Evolutionary conservation across 352 stramenopile species (phyloP), one percentile per base, ranked within the genome.

Genomic region (Pythium phragmitis): DNA sequence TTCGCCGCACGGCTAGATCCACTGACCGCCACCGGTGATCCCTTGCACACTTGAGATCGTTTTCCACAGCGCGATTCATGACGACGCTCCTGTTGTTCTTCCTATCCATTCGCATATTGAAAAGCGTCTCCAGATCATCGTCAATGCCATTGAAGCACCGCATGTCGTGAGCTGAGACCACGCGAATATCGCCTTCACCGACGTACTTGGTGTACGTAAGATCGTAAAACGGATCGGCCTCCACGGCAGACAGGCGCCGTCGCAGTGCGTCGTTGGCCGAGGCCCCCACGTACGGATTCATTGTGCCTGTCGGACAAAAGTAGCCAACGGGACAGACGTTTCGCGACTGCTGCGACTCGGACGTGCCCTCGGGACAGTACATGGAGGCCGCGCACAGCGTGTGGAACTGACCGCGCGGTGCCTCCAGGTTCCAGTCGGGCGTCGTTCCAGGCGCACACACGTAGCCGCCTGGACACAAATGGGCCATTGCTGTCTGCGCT

Each of bases 241-340:
- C 67, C 7, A 81, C 51, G 7, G 63, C 65, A 3, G 72, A 74
- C 3, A 98, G 69, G n/a, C 73, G 60, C 28, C 94, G 77, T 21
- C 78, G 84, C 23, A 98, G 41, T 4, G 82, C 92, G 67, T 99
- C 97, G 64, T 98, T 92, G 2, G 96, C 92, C 3, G 98, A 80
- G 2, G 79, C 72, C 8, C 96, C 96, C 4, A 91, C 65, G 23
- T 91, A 76, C 56, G 91, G 88, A 63, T 98, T 89, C 4, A 78
- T 78, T 11, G 96, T 98, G 0, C 96, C 97, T 8, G 95, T 98
- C 0, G 96, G 97, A 67, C 96, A 99, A 73, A 98, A 99, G 77
- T 98, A 97, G 21, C 94, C 88, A 14, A 74, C 70, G 7, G 92
- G 93, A 68, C 96, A 99, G 17, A 71, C 34, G 37, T 81, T 85